Base-by-base conservation (phyloP, 2,329 filamentous ascomycete species). In the Annulohypoxylon truncatum region DNA sequence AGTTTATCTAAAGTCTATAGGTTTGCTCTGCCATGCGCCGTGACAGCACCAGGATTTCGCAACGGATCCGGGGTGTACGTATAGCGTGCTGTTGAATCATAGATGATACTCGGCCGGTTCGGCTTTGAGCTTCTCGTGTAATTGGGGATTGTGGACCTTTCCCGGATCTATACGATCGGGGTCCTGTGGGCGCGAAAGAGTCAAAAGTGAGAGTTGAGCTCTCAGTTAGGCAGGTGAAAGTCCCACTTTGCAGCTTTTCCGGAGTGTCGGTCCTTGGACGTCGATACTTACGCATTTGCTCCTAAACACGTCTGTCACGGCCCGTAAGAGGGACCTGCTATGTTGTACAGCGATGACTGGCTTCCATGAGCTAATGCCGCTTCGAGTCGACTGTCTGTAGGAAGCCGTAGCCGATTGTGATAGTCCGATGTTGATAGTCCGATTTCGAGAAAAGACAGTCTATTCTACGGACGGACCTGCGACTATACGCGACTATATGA, bases 341-440 rank as follows among this genome's bases (percentile, higher is more conserved):
- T 64, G 64, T 42, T 66, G 59, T 66, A 63, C 59, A 50, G 33
- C 24, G 33, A 54, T 64, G 53, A 67, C 64, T 64, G 54, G 64
- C 26, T 12, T 57, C 44, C 10, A 46, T 18, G 40, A 40, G 44
- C 22, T 22, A 3, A 51, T 26, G 48, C 15, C 51, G 51, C 51
- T 46, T 40, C 26, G 33, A 48, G 44, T 52, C 42, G 51, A 50
- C 33, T 44, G 44, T 38, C n/a, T 53, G 26, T 47, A 3, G 40
- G 44, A 55, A 40, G 18, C 20, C 29, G 35, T 42, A 50, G n/a
- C n/a, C n/a, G n/a, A n/a, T n/a, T n/a, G n/a, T n/a, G n/a, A n/a
- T n/a, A n/a, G n/a, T n/a, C n/a, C n/a, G n/a, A n/a, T n/a, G n/a
- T n/a, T n/a, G n/a, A n/a, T n/a, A n/a, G 52, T 62, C 35, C 52